phyloP scores from a whole-genome alignment of 495 filamentous ascomycete species.

The Podospora comata region DNA sequence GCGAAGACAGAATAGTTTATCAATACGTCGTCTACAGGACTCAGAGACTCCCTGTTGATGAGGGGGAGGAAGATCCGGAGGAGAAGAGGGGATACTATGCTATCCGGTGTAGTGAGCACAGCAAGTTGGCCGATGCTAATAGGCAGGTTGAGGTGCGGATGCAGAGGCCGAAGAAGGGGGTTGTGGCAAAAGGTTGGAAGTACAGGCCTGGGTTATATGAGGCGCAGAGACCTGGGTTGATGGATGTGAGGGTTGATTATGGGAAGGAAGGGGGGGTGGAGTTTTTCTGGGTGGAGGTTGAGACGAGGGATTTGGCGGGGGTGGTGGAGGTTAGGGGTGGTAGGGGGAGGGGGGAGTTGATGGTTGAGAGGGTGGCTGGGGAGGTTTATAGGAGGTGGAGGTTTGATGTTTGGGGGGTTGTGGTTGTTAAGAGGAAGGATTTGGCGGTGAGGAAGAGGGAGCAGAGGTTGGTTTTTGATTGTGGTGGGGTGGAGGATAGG shows the following conservation, averaged over 20 bases:
- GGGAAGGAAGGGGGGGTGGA: background rate
- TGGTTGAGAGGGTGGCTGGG: slow-evolving; percentile 11
- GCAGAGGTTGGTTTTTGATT: slow-evolving; percentile 1
- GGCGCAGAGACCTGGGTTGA: slow-evolving; percentile 2
- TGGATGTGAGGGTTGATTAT: slow-evolving; percentile 1
- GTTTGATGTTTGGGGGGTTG: slow-evolving; percentile 22
- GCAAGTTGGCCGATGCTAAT: slow-evolving; percentile 7
- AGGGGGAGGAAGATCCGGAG: background rate
- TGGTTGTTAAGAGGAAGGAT: background rate
- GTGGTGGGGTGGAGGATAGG: slow-evolving; percentile 2
- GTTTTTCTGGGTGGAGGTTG: slow-evolving; percentile 12
- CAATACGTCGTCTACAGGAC: slow-evolving; percentile 18
- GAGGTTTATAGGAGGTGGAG: slow-evolving; percentile 15
- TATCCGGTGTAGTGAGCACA: background rate
- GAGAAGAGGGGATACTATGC: background rate
- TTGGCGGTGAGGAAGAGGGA: background rate
- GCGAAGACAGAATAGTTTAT: background rate
- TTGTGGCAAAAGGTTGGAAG: background rate
- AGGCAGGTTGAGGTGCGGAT: background rate
- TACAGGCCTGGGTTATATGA: background rate
- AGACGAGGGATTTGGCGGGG: slow-evolving; percentile 3
- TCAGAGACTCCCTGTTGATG: background rate
- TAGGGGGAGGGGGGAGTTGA: background rate
- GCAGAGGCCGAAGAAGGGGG: slow-evolving; percentile 2
- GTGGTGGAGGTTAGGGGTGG: background rate